Conservation (phyloP, 2,329 filamentous ascomycete species). For the Cryphonectria japonica region DNA sequence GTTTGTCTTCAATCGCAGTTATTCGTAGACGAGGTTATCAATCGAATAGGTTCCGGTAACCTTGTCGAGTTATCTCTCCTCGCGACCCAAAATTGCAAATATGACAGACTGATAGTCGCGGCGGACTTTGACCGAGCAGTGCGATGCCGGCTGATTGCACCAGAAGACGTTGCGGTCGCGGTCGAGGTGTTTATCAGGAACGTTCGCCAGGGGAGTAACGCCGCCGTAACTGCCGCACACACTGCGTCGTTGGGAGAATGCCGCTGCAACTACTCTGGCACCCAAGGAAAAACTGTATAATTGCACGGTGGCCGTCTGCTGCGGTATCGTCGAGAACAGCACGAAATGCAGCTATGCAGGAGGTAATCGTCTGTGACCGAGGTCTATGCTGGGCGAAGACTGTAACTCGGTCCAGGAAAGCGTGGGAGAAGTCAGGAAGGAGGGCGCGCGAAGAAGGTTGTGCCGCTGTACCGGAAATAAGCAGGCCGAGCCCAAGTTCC, state of each 20-base stretch:
- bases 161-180: slow-evolving; percentile 2
- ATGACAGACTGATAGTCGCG: slow-evolving; percentile 8
- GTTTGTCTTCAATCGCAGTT: neutral
- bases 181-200: slow-evolving; percentile 4
- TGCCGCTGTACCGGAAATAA: slow-evolving; percentile 13
- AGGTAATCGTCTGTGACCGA: neutral
- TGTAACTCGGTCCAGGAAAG: slow-evolving; percentile 1
- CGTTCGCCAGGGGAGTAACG: neutral
- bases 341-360: neutral
- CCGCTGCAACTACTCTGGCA: neutral
- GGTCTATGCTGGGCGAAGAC: neutral
- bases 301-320: neutral
- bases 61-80: slow-evolving; percentile 15
- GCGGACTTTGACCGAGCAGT: slow-evolving; percentile 27
- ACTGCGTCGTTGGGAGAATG: neutral
- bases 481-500: slow-evolving; percentile 5
- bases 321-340: neutral
- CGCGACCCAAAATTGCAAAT: slow-evolving; percentile 9
- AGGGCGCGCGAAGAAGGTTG: slow-evolving; percentile 10
- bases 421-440: slow-evolving; percentile 8
- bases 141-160: slow-evolving; percentile 15
- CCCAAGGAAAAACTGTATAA: no score
- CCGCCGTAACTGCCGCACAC: neutral
- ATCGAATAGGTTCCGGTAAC: slow-evolving; percentile 7
- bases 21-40: slow-evolving; percentile 4